Base-by-base conservation (phyloP, 176 grass and related monocot genomes). In the Puccinellia tenuiflora region DNA sequence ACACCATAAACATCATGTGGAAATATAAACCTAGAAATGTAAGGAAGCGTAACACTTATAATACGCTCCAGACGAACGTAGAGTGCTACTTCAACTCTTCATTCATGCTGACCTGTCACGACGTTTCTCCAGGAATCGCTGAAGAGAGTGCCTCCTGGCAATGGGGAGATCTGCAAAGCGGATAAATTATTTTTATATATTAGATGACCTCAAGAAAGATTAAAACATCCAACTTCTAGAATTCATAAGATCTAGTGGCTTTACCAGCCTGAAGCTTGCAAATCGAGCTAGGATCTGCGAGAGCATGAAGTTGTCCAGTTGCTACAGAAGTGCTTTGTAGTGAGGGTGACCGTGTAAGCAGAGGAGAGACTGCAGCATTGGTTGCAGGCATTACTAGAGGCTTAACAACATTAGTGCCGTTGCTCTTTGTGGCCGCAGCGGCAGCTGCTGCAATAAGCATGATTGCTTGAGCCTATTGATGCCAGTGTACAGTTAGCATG, bases 121-220 rank as follows among this genome's bases (percentile, higher is more conserved):
- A 25, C 93, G 96, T 73, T 98, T 98, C 79, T 95, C 96, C 77
- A 98, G 77, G 91, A 98, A 98, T 26, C 87, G 92, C 71, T 88
- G 89, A 84, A 98, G 96, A 7, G 96, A 98, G 83, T 98, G 89
- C 83, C 91, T 92, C 89, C 93, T 98, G 45, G 92, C 96, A 86
- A 98, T 88, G 22, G 96, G 96, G 9, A 98, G 77, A 87, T 98
- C 93, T 98, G 86, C 50, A 38, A 30, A 75, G 40, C 8, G 33
- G 25, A 54, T 40, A 68, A 74, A 85, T 25, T 43, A 28, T 17
- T 47, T 73, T 85, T 30, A 51, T 4, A 40, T 78, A 1, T 67
- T 29, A 29, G 28, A 47, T 43, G 25, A 10, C 63, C 30, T 56
- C 28, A 75, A 38, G 1, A 26, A 15, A 4, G 24, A 52, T 25